Conservation (phyloP, 495 filamentous ascomycete species). For the Neurospora cerealis region DNA sequence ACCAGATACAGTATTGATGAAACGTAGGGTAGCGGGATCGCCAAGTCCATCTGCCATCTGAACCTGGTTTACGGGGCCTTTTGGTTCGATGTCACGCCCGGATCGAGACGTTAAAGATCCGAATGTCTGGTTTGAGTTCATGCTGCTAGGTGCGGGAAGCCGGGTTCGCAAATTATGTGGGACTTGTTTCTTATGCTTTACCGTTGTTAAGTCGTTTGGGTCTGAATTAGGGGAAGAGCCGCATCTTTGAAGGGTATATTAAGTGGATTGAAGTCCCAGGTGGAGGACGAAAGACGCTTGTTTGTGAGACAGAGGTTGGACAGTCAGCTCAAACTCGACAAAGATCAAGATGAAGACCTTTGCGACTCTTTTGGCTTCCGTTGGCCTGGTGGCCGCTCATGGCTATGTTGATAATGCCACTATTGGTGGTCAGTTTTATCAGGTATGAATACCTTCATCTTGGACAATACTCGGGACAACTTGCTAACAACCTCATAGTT, state of each 20-base stretch:
- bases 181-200: not conserved
- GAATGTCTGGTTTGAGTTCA: not conserved
- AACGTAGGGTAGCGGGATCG: not conserved
- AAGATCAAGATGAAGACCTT: slow-evolving; percentile 21
- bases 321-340: not conserved
- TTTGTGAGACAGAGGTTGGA: not conserved
- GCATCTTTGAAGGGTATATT: not conserved
- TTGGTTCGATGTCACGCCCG: not conserved
- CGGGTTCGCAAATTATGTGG: not conserved
- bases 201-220: not conserved
- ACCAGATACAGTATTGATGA: not conserved
- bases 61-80: not conserved
- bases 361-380: slow-evolving; percentile 34
- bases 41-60: not conserved
- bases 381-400: slow-evolving; percentile 48
- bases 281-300: not conserved
- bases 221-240: not conserved
- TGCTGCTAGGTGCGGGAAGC: not conserved
- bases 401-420: slow-evolving; percentile 47
- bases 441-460: not conserved
- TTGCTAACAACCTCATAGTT: slow-evolving; percentile 8
- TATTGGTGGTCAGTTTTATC: slow-evolving; percentile 32
- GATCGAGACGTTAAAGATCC: not conserved
- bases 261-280: not conserved
- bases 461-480: not conserved